Evolutionary conservation across 257 asterid genomes (phyloP).

Genomic region (Nemophila menziesii): DNA sequence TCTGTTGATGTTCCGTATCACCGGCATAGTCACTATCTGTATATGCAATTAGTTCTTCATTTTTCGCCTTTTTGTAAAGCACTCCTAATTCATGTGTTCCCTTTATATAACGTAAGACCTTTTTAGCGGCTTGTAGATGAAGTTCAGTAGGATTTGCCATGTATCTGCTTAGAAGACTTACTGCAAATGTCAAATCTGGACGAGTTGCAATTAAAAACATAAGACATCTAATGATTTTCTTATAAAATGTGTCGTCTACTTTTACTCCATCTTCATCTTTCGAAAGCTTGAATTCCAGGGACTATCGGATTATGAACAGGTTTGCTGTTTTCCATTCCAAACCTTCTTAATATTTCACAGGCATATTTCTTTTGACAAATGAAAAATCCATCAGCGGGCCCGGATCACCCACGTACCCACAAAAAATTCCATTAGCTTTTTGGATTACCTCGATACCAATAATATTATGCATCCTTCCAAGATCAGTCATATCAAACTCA

Average conservation of each 20-base stretch:
- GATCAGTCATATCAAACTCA: constrained; percentile 1
- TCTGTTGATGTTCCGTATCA: not conserved
- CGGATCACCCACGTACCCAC: too few relatives aligned
- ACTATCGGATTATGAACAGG: not conserved
- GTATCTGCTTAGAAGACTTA: not conserved
- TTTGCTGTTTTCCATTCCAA: not conserved
- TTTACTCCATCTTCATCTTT: not conserved
- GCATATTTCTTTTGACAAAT: constrained; percentile 3
- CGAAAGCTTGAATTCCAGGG: not conserved
- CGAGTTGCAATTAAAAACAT: constrained; percentile 1
- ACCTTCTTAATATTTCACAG: constrained; percentile 1
- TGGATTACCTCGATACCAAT: constrained; percentile 2
- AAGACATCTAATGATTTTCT: constrained; percentile 1
- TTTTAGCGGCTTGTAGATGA: constrained; percentile 1
- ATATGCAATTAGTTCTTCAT: not conserved
- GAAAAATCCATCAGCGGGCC: not conserved
- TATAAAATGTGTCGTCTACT: not conserved
- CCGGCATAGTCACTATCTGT: constrained; percentile 1
- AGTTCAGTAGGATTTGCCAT: not conserved
- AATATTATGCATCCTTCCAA: not conserved
- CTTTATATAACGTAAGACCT: constrained; percentile 1
- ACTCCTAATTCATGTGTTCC: not conserved
- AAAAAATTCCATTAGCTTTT: not conserved
- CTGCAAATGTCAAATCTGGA: constrained; percentile 5
- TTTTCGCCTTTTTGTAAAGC: not conserved